Base-by-base conservation (phyloP, 2,329 filamentous ascomycete species). In the Scortechinia acanthostroma region DNA sequence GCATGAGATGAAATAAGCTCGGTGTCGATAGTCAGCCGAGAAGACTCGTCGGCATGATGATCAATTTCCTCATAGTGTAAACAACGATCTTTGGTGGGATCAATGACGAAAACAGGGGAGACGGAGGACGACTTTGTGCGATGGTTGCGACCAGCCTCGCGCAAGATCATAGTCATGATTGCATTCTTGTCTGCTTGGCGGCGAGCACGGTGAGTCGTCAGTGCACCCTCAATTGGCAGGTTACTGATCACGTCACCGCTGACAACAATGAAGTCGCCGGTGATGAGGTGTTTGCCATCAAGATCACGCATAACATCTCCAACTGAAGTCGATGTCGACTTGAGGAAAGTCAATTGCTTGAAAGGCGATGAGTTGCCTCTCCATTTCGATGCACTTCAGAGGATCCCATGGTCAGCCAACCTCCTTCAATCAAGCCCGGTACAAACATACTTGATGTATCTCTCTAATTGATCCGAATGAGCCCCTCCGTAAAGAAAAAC, bases 291-390 rank as follows among this genome's bases (percentile, higher is more conserved):
- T 49, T 91, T 84, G 58, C 84, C 84, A 62, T 98, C 91, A 44
- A 98, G 73, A 60, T 97, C 91, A 45, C 93, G 86, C 70, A 98
- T 88, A 48, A 93, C 91, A 66, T 98, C 93, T 50, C 93, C 93
- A 16, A 93, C 83, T 0, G 91, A 95, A 6, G 35, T 40, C 13
- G 35, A 40, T 6, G 45, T 82, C 80, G 22, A 91, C 90, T 43
- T 89, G 86, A 23, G 79, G 72, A 3, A 91, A 91, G 53, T 88
- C 86, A 55, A 98, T 83, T 55, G 96, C 86, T 55, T 90, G 85
- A 55, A 97, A 69, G 48, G 77, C 78, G 37, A 80, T 79, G 63
- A 98, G 97, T 2, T 91, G 80, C 37, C 65, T 73, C 17, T 68
- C 68, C 48, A 63, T 63, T 23, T 76, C 73, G 20, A 64, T 59